Base-by-base conservation (phyloP, 257 asterid species). In the Capsicum baccatum region DNA sequence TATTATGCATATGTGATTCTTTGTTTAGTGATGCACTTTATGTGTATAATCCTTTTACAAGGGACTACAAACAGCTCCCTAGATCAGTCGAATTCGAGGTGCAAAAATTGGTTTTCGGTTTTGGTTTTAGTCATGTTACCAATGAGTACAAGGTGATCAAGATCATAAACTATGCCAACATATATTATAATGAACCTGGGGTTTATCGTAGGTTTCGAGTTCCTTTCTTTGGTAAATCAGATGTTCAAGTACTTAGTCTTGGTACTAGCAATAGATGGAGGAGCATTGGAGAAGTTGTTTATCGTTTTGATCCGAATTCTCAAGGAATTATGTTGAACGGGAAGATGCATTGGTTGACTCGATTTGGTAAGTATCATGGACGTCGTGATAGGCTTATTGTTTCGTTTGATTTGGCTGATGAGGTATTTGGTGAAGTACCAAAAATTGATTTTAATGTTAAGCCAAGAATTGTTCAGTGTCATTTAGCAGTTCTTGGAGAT, bases 71-170 rank as follows among this genome's bases (percentile, higher is more conserved):
- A 44, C 17, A 71, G 15, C 37, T 92, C 5, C 92, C 92, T 2
- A 85, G 79, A 70, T 86, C 87, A 19, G 39, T 37, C 4, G 79
- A 70, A 17, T 87, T 64, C 39, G 55, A 69, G 37, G 76, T 79
- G 50, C 86, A 84, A 54, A 33, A n/a, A 1, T 57, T 81, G 8
- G 85, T 84, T 2, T 91, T 86, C 48, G 94, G 95, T 26, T 92
- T 87, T 58, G 92, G 80, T 9, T 71, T 71, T 71, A 4, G 11
- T 47, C 80, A 8, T 47, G 58, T 71, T 71, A 71, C 80, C 48
- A 87, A 79, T 0, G 89, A 86, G 54, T 92, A 86, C 86, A 91
- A 92, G 85, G 87, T 91, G 70, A 82, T 91, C 86, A 88, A 85
- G 87, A 84, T 92, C 16, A 80, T 79, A 6, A 81, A 59, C 79